phyloP scores from a whole-genome alignment of 2,329 filamentous ascomycete species.

The Paraphaeosphaeria sporulosa region DNA sequence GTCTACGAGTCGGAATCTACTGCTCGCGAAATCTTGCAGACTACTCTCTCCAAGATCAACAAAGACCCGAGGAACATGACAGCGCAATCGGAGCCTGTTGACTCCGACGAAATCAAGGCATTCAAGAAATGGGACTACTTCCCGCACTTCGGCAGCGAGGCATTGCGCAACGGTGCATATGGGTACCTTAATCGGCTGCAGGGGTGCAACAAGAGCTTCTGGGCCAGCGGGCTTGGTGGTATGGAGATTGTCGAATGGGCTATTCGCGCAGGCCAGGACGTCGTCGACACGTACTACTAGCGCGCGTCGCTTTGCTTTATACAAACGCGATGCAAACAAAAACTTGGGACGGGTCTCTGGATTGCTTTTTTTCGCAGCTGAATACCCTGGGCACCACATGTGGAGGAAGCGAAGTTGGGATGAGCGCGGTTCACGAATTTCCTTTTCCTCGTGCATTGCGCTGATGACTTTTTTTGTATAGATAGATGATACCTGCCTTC shows the following conservation, averaged over 20 bases:
- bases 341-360: background rate
- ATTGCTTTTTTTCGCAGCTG: background rate
- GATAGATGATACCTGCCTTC: conserved; percentile 38
- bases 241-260: conserved; percentile 52
- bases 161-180: conserved; percentile 39
- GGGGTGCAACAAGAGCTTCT: conserved; percentile 48
- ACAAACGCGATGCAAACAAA: background rate
- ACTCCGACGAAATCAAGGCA: conserved; percentile 35
- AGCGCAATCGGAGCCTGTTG: conserved; percentile 27
- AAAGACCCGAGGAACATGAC: conserved; percentile 47
- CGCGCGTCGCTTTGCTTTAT: conserved; percentile 3
- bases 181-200: conserved; percentile 43
- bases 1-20: conserved; percentile 39
- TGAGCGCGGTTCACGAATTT: conserved; percentile 18
- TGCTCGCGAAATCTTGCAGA: conserved; percentile 34
- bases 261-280: conserved; percentile 43
- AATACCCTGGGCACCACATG: conserved; percentile 6
- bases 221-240: conserved; percentile 45
- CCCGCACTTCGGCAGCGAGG: conserved; percentile 43
- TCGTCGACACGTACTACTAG: conserved; percentile 45
- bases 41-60: conserved; percentile 45
- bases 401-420: conserved; percentile 6
- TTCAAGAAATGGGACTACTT: conserved; percentile 52
- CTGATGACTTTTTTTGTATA: conserved; percentile 27
- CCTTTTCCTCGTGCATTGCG: conserved; percentile 9